phyloP scores from a whole-genome alignment of 1,139 yeast genomes.

The Lodderomyces parapsilosis region DNA sequence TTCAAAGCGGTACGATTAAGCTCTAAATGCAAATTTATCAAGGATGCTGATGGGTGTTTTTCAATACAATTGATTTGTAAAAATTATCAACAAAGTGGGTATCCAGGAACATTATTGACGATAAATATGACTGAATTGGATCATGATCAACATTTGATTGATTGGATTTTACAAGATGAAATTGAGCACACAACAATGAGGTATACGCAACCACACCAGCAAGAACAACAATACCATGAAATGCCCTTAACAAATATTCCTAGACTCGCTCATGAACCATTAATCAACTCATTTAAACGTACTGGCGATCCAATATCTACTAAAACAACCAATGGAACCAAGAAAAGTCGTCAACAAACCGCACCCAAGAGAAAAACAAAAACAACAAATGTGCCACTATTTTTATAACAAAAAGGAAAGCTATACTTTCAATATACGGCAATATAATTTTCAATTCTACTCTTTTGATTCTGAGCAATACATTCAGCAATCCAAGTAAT shows the following conservation, averaged over 20 bases:
- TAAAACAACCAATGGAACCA: conserved; percentile 3
- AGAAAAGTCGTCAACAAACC: conserved; percentile 2
- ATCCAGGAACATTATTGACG: conserved; percentile 63
- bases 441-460: conserved; percentile 74
- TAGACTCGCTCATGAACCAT: conserved; percentile 8
- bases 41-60: conserved; percentile 56
- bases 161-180: conserved; percentile 14
- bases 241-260: not conserved
- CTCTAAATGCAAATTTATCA: conserved; percentile 57
- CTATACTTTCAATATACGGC: conserved; percentile 50
- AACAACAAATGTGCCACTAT: conserved; percentile 2
- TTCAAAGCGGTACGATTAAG: conserved; percentile 56
- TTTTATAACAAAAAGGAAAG: not conserved
- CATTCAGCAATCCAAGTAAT: conserved; percentile 99
- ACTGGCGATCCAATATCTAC: not conserved
- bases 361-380: conserved; percentile 1
- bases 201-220: too few relatives aligned
- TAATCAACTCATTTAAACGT: conserved; percentile 11
- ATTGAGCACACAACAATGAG: not conserved
- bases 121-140: conserved; percentile 53
- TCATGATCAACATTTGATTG: conserved; percentile 16
- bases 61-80: conserved; percentile 46
- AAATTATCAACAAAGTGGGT: conserved; percentile 24
- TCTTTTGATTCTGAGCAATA: conserved; percentile 84
- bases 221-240: not conserved